These are phyloP conservation scores for Liquidambar formosana DNA, from an alignment of 164 flowering plant species.

Conservation along the genomic window DNA sequence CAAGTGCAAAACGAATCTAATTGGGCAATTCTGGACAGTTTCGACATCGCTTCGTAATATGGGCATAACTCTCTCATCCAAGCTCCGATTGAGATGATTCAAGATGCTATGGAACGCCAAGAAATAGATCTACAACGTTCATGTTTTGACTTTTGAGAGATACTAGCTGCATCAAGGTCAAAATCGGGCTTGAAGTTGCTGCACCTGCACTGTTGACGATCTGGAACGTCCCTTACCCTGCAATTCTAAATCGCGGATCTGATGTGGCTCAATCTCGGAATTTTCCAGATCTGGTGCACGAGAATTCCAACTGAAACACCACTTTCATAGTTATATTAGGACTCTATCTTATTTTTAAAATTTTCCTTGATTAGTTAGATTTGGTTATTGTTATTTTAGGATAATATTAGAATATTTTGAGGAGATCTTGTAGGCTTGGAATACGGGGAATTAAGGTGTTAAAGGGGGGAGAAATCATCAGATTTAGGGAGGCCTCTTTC, in stretches of 20 bases:
- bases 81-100: conserved; percentile 9
- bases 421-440: conserved; percentile 7
- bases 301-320: conserved; percentile 2
- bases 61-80: conserved; percentile 9
- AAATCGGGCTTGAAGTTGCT: conserved; percentile 9
- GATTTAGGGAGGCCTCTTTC: background rate
- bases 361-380: conserved; percentile 3
- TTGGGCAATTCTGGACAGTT: conserved; percentile 8
- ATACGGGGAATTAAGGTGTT: background rate
- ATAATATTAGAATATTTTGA: background rate
- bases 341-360: background rate
- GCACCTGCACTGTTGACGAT: background rate
- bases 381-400: background rate
- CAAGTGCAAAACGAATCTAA: conserved; percentile 1
- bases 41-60: conserved; percentile 3
- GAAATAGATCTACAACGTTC: conserved; percentile 12
- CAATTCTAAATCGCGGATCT: conserved; percentile 15
- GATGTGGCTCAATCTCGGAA: background rate
- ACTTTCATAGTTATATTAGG: conserved; percentile 6
- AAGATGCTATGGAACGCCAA: conserved; percentile 12
- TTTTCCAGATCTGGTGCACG: conserved; percentile 5
- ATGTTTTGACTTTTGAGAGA: conserved; percentile 10
- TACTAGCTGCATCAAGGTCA: conserved; percentile 6
- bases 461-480: background rate
- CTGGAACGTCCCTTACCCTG: conserved; percentile 11